Base-by-base conservation (phyloP, 192 early-diverging fungal genomes). In the Backusella circina region DNA sequence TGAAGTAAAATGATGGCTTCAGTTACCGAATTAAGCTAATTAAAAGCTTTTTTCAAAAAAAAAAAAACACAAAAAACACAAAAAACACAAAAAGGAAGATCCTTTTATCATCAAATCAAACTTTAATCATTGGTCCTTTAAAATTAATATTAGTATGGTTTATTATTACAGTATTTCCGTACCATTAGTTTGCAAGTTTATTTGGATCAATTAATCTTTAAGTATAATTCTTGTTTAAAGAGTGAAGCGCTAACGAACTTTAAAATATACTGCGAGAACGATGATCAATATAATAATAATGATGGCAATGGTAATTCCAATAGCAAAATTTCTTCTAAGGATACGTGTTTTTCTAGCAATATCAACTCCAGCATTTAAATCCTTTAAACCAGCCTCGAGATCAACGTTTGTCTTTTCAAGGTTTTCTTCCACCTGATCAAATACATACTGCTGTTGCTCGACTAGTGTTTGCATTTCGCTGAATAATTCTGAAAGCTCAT, bases 381-480 rank as follows among this genome's bases (percentile, higher is more conserved):
- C 83, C 18, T 85, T 28, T 18, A 86, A 87, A 15, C 93, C 93
- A 30, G 75, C 71, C 50, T 94, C 90, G 8, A 90, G 81, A 26
- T 95, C 79, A 18, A 85, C 79, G 7, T 87, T 87, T 3, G 88
- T 85, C 54, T 91, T 85, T 12, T 79, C 67, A 23, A 75, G 64
- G 8, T 36, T 67, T 1, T 32, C 67, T 41, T 82, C 81, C 26
- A 82, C 73, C 12, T 51, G 41, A 13, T 73, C 65, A 18, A 82
- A 36, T 0, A 82, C 77, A 23, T 77, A 28, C 0, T 66, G 65
- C 30, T 82, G 81, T n/a, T 73, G 72, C 31, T 90, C 86, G 16
- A 92, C 71, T 57, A 92, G 21, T 21, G 50, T 71, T 73, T 91
- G 87, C 90, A 92, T 91, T 26, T 92, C 90, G 75, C 87, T 79